These are phyloP conservation scores for Ramaria sp. DNA, from an alignment of 768 basidiomycete genomes.

Conservation along the genomic window DNA sequence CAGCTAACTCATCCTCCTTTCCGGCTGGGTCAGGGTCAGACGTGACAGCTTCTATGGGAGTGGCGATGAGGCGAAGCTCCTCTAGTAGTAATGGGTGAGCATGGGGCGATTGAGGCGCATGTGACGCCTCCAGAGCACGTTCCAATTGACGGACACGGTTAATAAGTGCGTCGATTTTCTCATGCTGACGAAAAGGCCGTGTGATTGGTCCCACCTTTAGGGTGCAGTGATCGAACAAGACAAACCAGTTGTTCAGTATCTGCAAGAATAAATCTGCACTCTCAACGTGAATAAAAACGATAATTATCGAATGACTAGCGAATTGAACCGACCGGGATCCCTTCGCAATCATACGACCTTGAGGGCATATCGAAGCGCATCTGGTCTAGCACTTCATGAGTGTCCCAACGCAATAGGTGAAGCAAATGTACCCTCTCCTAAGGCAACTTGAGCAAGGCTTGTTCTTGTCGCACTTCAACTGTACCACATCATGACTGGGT, in stretches of 20 bases:
- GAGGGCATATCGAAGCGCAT: too few relatives aligned
- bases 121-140: constrained; percentile 48
- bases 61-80: constrained; percentile 54
- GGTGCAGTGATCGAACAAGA: too few relatives aligned
- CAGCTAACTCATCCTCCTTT: constrained; percentile 31
- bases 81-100: constrained; percentile 50
- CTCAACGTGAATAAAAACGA: not conserved
- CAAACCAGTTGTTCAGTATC: constrained; percentile 11
- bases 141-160: constrained; percentile 59
- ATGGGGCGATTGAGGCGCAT: constrained; percentile 35
- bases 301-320: not conserved
- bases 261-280: too few relatives aligned
- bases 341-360: constrained; percentile 2
- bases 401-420: not conserved
- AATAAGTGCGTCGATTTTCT: constrained; percentile 51
- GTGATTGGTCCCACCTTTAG: too few relatives aligned
- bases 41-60: constrained; percentile 36
- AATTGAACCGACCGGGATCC: not conserved
- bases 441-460: too few relatives aligned
- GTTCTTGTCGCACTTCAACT: too few relatives aligned
- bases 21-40: constrained; percentile 18
- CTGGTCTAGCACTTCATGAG: not conserved
- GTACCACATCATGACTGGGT: constrained; percentile 48
- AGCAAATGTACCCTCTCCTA: too few relatives aligned
- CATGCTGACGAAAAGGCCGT: too few relatives aligned